Evolutionary conservation across 106 monocot species (phyloP).

Genomic region (Chionographis japonica): DNA sequence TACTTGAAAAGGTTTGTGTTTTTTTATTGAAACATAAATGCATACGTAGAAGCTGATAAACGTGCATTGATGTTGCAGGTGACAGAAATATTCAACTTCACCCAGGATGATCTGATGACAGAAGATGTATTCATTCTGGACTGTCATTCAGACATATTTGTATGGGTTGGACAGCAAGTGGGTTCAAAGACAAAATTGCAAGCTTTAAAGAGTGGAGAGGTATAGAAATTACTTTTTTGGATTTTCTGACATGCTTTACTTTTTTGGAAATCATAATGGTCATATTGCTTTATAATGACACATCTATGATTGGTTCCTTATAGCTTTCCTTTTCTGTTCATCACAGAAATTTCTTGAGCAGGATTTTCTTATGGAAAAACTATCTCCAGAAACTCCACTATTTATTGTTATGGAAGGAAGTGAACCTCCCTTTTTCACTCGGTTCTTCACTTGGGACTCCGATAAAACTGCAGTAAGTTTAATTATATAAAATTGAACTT

Average conservation of each 20-base stretch:
- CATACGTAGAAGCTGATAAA: not conserved
- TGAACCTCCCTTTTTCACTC: constrained; percentile 89
- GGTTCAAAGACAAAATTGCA: constrained; percentile 49
- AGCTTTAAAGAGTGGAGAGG: constrained; percentile 78
- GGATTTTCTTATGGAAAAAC: constrained; percentile 72
- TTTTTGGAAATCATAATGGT: too few relatives aligned
- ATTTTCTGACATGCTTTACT: not conserved
- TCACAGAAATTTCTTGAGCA: constrained; percentile 84
- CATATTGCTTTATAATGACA: not conserved
- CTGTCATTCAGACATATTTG: constrained; percentile 59
- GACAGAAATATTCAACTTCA: constrained; percentile 79
- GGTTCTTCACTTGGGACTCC: constrained; percentile 92
- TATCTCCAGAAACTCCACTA: constrained; percentile 65
- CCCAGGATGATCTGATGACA: constrained; percentile 89
- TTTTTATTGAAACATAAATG: not conserved
- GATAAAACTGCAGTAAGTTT: constrained; percentile 73
- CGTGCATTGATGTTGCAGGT: constrained; percentile 27
- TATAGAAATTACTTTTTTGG: constrained; percentile 14
- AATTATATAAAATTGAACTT: not conserved
- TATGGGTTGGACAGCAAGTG: constrained; percentile 82
- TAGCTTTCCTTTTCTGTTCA: not conserved
- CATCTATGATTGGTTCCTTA: not conserved
- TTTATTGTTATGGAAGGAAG: constrained; percentile 78
- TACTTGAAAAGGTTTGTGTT: not conserved
- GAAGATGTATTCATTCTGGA: constrained; percentile 86